Percentiles rank a stretch among this genome's conserved stretches.
phyloP scores from a whole-genome alignment of 441 rosid species.

The Theobroma grandiflorum region DNA sequence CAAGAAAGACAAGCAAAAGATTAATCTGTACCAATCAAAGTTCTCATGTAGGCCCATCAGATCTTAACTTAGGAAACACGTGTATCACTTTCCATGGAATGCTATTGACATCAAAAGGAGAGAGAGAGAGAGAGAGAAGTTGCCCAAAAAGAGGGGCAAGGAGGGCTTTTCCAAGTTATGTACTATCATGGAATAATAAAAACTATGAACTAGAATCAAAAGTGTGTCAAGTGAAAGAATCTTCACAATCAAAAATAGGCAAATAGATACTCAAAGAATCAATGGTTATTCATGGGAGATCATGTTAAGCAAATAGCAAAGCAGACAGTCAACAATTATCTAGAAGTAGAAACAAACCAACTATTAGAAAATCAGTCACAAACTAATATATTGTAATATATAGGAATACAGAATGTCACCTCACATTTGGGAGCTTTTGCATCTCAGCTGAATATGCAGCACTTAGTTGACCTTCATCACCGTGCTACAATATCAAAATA shows the following conservation, averaged over 20 bases:
- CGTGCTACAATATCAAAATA: slow-evolving; percentile 62
- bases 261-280: background rate
- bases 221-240: background rate
- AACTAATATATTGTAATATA: slow-evolving; percentile 27
- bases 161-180: background rate
- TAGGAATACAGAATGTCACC: slow-evolving; percentile 60
- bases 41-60: slow-evolving; percentile 12
- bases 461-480: slow-evolving; percentile 90
- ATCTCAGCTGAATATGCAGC: slow-evolving; percentile 82
- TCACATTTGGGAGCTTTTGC: slow-evolving; percentile 84
- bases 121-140: background rate
- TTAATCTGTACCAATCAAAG: slow-evolving; percentile 9
- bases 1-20: slow-evolving; percentile 28
- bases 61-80: background rate
- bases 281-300: slow-evolving; percentile 3
- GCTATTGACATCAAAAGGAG: background rate
- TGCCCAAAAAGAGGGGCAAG: background rate
- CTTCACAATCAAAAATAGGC: background rate
- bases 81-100: slow-evolving; percentile 4
- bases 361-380: slow-evolving; percentile 4
- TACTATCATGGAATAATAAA: background rate
- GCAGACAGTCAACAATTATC: background rate
- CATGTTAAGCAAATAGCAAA: background rate
- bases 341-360: slow-evolving; percentile 8
- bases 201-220: background rate